phyloP scores from a whole-genome alignment of 257 asterid genomes.

The Voacanga thouarsii region DNA sequence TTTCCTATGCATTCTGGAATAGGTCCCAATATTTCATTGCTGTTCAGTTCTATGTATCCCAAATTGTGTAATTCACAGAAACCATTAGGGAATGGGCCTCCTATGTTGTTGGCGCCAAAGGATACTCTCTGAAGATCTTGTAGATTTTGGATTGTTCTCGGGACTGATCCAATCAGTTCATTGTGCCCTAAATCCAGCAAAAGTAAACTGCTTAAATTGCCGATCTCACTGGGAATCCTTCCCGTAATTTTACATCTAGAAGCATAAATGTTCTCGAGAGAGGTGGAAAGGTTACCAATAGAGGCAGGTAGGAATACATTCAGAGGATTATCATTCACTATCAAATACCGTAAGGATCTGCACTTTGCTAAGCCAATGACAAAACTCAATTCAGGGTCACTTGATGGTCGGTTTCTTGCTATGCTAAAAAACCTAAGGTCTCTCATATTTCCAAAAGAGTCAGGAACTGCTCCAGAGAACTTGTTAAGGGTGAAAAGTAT shows the following conservation, averaged over 20 bases:
- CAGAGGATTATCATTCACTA: slow-evolving; percentile 13
- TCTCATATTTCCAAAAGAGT: slow-evolving; percentile 29
- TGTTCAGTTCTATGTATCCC: slow-evolving; percentile 3
- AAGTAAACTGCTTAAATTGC: slow-evolving; percentile 25
- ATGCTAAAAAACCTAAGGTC: slow-evolving; percentile 20
- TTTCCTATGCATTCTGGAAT: slow-evolving; percentile 34
- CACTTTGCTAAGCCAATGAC: slow-evolving; percentile 16
- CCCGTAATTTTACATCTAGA: slow-evolving; percentile 16
- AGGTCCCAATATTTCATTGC: slow-evolving; percentile 18
- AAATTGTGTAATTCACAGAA: slow-evolving; percentile 21
- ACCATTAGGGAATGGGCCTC: slow-evolving; percentile 14
- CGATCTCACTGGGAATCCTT: slow-evolving; percentile 28
- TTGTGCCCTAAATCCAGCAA: background rate
- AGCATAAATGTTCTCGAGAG: slow-evolving; percentile 2
- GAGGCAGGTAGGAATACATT: slow-evolving; percentile 23
- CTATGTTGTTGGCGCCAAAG: slow-evolving; percentile 10
- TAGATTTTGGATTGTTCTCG: slow-evolving; percentile 13
- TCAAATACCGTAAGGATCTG: slow-evolving; percentile 1
- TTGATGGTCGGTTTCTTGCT: slow-evolving; percentile 22
- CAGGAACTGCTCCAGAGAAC: slow-evolving; percentile 28
- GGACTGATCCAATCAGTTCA: slow-evolving; percentile 12
- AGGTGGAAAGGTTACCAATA: slow-evolving; percentile 35
- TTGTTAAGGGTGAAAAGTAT: slow-evolving; percentile 16
- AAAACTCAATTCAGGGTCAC: slow-evolving; percentile 12
- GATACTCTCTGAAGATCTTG: background rate